A percentile compares a stretch with the other conserved stretches of the same genome.
These are phyloP conservation scores for Misopates orontium DNA, from an alignment of 257 asterid genomes.

Conservation along the genomic window DNA sequence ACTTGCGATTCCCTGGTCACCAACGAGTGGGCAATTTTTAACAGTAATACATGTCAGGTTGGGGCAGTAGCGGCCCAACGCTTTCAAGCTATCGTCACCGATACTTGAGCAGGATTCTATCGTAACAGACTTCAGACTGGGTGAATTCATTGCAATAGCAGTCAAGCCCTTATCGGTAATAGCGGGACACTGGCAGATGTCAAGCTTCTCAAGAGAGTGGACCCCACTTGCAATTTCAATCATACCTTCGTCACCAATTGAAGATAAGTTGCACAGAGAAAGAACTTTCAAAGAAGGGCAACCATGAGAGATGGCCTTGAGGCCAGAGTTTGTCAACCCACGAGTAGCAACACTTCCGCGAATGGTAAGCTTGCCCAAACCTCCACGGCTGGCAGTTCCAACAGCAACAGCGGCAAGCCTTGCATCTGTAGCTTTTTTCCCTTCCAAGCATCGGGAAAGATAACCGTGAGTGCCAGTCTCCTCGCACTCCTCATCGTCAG, in stretches of 20 bases:
- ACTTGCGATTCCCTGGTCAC: constrained; percentile 73
- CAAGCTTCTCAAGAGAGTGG: constrained; percentile 74
- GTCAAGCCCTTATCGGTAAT: constrained; percentile 65
- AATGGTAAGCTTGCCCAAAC: constrained; percentile 87
- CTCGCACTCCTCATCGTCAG: constrained; percentile 30
- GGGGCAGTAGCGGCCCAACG: constrained; percentile 60
- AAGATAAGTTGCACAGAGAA: constrained; percentile 75
- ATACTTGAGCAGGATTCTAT: constrained; percentile 80
- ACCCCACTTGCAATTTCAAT: constrained; percentile 72
- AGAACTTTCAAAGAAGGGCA: constrained; percentile 78
- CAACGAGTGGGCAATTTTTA: constrained; percentile 67
- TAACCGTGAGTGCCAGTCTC: constrained; percentile 48
- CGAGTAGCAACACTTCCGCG: constrained; percentile 58
- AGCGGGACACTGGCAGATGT: constrained; percentile 68
- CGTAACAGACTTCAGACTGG: constrained; percentile 59
- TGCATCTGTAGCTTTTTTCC: constrained; percentile 82
- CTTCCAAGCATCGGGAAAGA: constrained; percentile 85
- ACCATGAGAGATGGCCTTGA: constrained; percentile 71
- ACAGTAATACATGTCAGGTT: constrained; percentile 56
- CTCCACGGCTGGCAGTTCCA: constrained; percentile 77
- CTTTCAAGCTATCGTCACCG: constrained; percentile 70
- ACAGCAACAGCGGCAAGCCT: constrained; percentile 87
- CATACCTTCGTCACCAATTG: constrained; percentile 73
- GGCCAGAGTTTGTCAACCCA: constrained; percentile 69
- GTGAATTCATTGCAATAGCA: constrained; percentile 70